Base-by-base conservation (phyloP, 768 basidiomycete genomes). In the Tephrocybe rancida region DNA sequence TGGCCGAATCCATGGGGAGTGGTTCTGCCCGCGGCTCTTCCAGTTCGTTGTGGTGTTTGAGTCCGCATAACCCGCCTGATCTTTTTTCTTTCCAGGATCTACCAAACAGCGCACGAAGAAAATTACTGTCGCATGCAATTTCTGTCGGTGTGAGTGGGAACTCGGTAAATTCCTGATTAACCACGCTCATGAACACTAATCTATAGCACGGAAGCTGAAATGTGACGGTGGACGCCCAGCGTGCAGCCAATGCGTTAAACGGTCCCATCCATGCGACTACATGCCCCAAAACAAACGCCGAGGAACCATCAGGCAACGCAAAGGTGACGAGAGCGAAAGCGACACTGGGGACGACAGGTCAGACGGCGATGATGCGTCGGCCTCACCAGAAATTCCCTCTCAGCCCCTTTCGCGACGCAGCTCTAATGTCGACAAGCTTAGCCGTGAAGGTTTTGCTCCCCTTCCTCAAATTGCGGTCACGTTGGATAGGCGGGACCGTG, bases 91-190 rank as follows among this genome's bases (percentile, higher is more conserved):
- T 32, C 30, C 39, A 84, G 85, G 78, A 66, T 81, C 83, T 29
- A 77, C 77, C 57, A 86, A 87, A 60, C 82, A 82, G 60, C 80
- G 88, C 52, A 82, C 86, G 49, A 92, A 91, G 77, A 92, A 93
- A 71, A 92, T 92, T 49, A 90, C 87, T 19, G 90, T 92, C 41
- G 91, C 91, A 34, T 93, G 91, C 75, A 92, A 93, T 69, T 93
- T 93, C 69, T 93, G 91, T 74, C 87, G 91, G 57, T 92, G 91
- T 92, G 69, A 73, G 89, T 80, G 27, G 32, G 27, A 51, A 57
- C 56, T 62, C 24, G 56, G 52, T 22, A 2, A 50, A 42, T 48
- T 35, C 44, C 48, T 30, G 30, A 6, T 21, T 39, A 26, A 45
- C 44, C 52, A 25, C n/a, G n/a, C n/a, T n/a, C n/a, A 60, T 54